Evolutionary conservation across 78 protist species (phyloP), one percentile per base, ranked within the genome.

Genomic region (Dictyostelium purpureum): DNA sequence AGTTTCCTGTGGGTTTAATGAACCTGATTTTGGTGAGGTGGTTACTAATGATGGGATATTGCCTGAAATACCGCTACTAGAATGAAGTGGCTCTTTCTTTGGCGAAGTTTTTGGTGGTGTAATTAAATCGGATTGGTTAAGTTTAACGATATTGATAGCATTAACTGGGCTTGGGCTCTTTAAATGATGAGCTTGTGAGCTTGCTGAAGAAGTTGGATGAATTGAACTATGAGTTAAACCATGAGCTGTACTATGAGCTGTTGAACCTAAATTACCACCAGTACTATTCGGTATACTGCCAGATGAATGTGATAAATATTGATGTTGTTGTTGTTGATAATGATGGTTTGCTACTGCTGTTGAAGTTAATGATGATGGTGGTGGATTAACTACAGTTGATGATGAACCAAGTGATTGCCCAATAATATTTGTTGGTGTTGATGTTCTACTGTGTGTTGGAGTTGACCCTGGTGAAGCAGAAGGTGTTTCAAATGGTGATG

Each of bases 101-200:
- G 92, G 83, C 45, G 82, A 85, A 1, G 71, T 47, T 73, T 74
- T 85, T 38, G 92, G 82, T 59, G 92, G 83, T 4, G 92, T 57
- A 35, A 85, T 47, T 11, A 65, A 71, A 47, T 73, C 65, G 16
- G 35, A 47, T 45, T 81, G 66, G 24, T 69, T 69, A 31, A 81
- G 38, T 51, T 81, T 81, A 37, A 24, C 42, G 26, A 69, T 65
- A 21, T 81, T 81, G 26, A 69, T 51, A 37, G 78, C 45, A 31
- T 71, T 21, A 19, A 81, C n/a, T 31, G 80, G 74, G n/a, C 31
- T 19, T 73, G 77, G 75, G 16, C 42, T 42, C 51, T 75, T 28
- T 31, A 35, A 18, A 65, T 37, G 69, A 43, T 45, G 40, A 24
- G 52, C 35, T 21, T n/a, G 51, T 14, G 37, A 21, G 5, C 54